Base-by-base conservation (phyloP, 305 asterid genomes). In the Fraxinus sp. region DNA sequence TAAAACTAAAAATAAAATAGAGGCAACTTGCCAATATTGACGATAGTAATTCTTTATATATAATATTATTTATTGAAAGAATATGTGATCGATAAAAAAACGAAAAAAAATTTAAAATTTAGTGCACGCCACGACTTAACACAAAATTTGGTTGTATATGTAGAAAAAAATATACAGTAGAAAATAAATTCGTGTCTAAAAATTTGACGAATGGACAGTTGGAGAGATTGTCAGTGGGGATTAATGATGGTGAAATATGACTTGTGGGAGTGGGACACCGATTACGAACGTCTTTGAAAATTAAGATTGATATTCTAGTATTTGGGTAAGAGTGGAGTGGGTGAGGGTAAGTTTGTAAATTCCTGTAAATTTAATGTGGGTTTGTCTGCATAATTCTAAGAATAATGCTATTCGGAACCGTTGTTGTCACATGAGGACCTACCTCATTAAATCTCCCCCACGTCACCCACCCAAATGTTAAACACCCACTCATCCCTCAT, bases 231-330 rank as follows among this genome's bases (percentile, higher is more conserved):
- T 32, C 30, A 55, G 84, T 80, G 87, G 80, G 77, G 73, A 77
- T 81, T 84, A 84, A 81, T 81, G 74, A 84, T 84, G 82, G 30
- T 32, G 16, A 20, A 22, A 16, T 5, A 24, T 70, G 74, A 77
- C 55, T 39, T 13, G 62, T 35, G 64, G 82, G 77, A 57, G 62
- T 35, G 64, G 82, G 77, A 57, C 82, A 13, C 72, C 72, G 11
- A 20, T 8, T 62, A 62, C 33, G 14, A 64, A 10, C 2, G 1
- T 22, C 14, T 22, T 20, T n/a, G 57, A 3, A 46, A n/a, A 16
- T n/a, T 55, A 18, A 57, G 3, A n/a, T n/a, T 5, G 24, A 55
- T 18, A n/a, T 57, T 57, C 66, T 57, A n/a, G 13, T 2, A 18
- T 7, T 16, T 16, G 62, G 62, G 22, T 16, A 16, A 52, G 62